These are phyloP conservation scores for Fusarium sp. DNA, from an alignment of 2,329 filamentous ascomycete genomes.

Conservation along the genomic window DNA sequence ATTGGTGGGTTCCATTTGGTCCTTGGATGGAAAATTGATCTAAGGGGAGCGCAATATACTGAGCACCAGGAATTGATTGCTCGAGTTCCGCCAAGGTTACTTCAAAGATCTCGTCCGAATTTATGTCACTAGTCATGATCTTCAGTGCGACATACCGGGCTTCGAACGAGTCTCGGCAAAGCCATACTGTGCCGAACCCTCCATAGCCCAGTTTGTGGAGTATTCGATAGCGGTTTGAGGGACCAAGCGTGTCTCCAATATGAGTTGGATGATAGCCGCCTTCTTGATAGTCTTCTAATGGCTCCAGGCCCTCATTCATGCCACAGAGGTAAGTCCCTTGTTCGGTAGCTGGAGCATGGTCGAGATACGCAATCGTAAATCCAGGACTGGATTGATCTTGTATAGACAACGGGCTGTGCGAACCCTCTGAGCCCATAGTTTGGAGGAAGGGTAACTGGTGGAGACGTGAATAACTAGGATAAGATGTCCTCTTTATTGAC, in stretches of 20 bases:
- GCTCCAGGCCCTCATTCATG: slow-evolving; percentile 1
- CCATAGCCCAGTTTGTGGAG: slow-evolving; percentile 33
- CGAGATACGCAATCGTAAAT: background rate
- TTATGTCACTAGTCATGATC: background rate
- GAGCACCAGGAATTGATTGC: rapidly evolving
- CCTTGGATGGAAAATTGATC: background rate
- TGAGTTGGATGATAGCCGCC: slow-evolving; percentile 26
- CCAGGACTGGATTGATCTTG: background rate
- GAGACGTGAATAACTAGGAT: background rate
- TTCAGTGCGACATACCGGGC: background rate
- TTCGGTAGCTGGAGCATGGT: background rate
- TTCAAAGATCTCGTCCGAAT: background rate
- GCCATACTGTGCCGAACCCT: slow-evolving; percentile 21
- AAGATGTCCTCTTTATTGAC: background rate
- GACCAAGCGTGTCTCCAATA: slow-evolving; percentile 5
- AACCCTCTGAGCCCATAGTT: background rate
- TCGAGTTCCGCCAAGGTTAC: background rate
- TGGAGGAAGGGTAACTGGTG: background rate
- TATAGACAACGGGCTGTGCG: rapidly evolving
- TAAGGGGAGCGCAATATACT: background rate
- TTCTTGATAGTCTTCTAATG: slow-evolving; percentile 8
- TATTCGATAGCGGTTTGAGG: background rate
- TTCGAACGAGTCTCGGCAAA: background rate
- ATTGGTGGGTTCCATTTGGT: slow-evolving; percentile 46
- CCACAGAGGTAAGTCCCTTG: slow-evolving; percentile 14